A percentile compares a stretch with the other conserved stretches of the same genome.
phyloP scores from a whole-genome alignment of 2,329 filamentous ascomycete species.

The Macroventuria anomochaeta region DNA sequence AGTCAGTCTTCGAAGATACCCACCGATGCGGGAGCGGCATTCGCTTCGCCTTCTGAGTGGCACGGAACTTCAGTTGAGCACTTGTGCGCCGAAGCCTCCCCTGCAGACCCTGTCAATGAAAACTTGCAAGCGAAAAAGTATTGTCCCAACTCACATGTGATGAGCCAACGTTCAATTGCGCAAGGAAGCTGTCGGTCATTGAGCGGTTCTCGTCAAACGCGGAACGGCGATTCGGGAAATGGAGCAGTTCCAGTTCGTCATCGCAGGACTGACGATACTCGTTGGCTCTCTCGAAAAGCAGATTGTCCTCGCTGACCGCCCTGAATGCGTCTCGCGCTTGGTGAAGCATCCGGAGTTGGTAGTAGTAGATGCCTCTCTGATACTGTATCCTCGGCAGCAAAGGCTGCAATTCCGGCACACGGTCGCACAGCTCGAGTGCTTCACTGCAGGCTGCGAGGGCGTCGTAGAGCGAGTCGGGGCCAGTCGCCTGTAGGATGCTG shows the following conservation, averaged over 20 bases:
- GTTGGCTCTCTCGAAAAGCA: conserved; percentile 19
- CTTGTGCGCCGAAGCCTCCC: conserved; percentile 32
- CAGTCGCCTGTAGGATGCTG: conserved; percentile 28
- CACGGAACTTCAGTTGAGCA: conserved; percentile 31
- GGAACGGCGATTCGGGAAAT: conserved; percentile 25
- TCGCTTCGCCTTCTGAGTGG: conserved; percentile 31
- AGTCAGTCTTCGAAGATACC: conserved; percentile 11
- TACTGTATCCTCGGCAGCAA: conserved; percentile 37
- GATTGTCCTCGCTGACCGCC: conserved; percentile 16
- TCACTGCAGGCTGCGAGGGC: conserved; percentile 43
- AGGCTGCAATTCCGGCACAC: conserved; percentile 25
- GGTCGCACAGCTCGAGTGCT: conserved; percentile 38
- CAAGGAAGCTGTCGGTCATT: conserved; percentile 25
- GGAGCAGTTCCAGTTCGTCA: conserved; percentile 25
- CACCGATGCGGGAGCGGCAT: conserved; percentile 31
- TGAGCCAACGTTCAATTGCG: conserved; percentile 23
- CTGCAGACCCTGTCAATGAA: conserved; percentile 18
- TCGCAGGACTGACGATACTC: conserved; percentile 27
- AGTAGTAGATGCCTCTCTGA: conserved; percentile 33
- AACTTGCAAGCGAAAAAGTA: background rate
- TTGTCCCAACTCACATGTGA: conserved; percentile 17
- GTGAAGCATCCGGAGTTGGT: conserved; percentile 31
- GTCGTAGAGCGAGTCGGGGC: conserved; percentile 34
- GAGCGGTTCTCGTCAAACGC: conserved; percentile 41
- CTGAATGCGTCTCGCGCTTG: conserved; percentile 33